Evolutionary conservation across 2,329 filamentous ascomycete species (phyloP).

Genomic region (Grosmannia huntii): DNA sequence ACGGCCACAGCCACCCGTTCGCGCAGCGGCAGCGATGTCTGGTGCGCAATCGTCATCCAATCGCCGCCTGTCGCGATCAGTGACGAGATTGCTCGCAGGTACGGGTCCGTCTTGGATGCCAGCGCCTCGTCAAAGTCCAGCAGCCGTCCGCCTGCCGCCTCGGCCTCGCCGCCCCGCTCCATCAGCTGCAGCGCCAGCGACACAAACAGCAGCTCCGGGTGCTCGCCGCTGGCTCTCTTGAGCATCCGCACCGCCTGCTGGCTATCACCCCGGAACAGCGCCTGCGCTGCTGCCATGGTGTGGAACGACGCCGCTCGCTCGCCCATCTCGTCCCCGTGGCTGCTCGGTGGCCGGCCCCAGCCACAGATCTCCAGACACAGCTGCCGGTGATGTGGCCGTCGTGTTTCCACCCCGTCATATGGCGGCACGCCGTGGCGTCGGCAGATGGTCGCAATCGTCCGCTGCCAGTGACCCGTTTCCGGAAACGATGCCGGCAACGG

Average conservation of each 20-base stretch:
- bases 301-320: constrained; percentile 42
- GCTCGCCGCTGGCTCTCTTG: constrained; percentile 49
- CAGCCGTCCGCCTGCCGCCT: constrained; percentile 12
- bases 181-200: constrained; percentile 54
- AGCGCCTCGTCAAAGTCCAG: constrained; percentile 46
- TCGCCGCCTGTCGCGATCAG: constrained; percentile 64
- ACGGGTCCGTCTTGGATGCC: constrained; percentile 58
- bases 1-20: constrained; percentile 66
- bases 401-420: constrained; percentile 21
- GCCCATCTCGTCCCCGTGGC: constrained; percentile 14
- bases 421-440: constrained; percentile 44
- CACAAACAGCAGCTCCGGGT: constrained; percentile 55
- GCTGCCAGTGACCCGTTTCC: constrained; percentile 44
- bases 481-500: constrained; percentile 35
- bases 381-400: constrained; percentile 57
- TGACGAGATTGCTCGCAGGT: constrained; percentile 66
- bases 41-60: constrained; percentile 62
- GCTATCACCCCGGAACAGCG: constrained; percentile 59
- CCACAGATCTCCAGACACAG: constrained; percentile 63
- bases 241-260: constrained; percentile 57
- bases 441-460: constrained; percentile 50
- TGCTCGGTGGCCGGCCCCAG: constrained; percentile 44
- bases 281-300: constrained; percentile 65
- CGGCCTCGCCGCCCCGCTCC: constrained; percentile 18
- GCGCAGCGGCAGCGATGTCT: constrained; percentile 58